These are phyloP conservation scores for Debaryomyces coudertii DNA, from an alignment of 1,139 yeast genomes.

Conservation along the genomic window DNA sequence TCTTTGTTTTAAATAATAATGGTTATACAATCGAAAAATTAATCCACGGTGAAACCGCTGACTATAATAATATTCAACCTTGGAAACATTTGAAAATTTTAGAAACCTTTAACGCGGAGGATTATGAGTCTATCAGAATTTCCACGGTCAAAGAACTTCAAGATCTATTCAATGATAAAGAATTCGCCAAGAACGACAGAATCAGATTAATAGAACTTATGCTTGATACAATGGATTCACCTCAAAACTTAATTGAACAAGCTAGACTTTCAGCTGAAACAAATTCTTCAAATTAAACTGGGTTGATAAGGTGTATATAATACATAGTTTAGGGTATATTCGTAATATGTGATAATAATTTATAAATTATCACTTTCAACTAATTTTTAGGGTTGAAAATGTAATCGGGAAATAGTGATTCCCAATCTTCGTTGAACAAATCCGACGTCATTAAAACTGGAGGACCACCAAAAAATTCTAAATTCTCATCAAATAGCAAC, in stretches of 20 bases:
- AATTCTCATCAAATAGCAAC: constrained; percentile 29
- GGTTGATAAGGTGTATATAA: background rate
- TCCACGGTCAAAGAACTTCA: constrained; percentile 32
- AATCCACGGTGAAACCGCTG: constrained; percentile 40
- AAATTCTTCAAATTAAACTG: constrained; percentile 14
- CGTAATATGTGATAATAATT: background rate
- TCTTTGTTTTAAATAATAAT: constrained; percentile 43
- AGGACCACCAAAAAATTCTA: constrained; percentile 55
- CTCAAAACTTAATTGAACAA: constrained; percentile 34
- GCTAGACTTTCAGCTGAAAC: constrained; percentile 29
- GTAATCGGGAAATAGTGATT: constrained; percentile 50
- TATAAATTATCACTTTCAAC: background rate
- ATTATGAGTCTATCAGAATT: constrained; percentile 30
- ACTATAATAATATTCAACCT: constrained; percentile 42
- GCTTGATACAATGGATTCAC: constrained; percentile 42
- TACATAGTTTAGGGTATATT: background rate
- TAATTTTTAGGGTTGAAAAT: constrained; percentile 20
- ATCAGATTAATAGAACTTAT: constrained; percentile 40
- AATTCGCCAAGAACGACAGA: constrained; percentile 32
- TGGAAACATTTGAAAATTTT: constrained; percentile 41
- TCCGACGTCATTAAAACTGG: constrained; percentile 58
- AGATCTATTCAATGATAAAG: constrained; percentile 28
- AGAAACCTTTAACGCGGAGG: constrained; percentile 33
- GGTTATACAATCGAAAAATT: constrained; percentile 46
- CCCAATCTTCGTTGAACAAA: constrained; percentile 55